These are phyloP conservation scores for Chrysoporthe puriensis DNA, from an alignment of 2,329 filamentous ascomycete species.

Conservation along the genomic window DNA sequence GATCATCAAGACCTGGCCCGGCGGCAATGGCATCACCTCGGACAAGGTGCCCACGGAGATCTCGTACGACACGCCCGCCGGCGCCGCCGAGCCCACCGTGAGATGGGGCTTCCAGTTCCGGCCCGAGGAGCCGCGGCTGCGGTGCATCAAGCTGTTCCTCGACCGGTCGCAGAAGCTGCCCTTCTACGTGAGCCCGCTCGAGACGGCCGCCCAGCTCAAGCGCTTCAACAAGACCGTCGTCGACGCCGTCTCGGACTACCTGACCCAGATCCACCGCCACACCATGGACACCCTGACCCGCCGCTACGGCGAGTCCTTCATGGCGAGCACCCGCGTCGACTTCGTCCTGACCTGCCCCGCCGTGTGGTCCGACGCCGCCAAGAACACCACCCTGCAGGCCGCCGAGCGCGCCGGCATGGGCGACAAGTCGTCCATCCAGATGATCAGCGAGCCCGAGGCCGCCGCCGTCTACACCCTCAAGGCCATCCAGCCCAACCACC, in stretches of 20 bases:
- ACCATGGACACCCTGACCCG: constrained; percentile 77
- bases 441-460: constrained; percentile 81
- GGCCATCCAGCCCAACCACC: constrained; percentile 75
- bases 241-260: constrained; percentile 78
- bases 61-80: constrained; percentile 57
- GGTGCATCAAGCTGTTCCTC: constrained; percentile 84
- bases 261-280: constrained; percentile 75
- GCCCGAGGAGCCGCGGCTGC: constrained; percentile 73
- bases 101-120: constrained; percentile 87
- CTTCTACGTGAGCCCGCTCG: constrained; percentile 77
- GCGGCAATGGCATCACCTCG: constrained; percentile 83
- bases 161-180: constrained; percentile 80
- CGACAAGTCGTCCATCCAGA: constrained; percentile 68
- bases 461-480: constrained; percentile 80
- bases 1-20: constrained; percentile 84
- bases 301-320: constrained; percentile 78
- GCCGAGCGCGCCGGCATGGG: constrained; percentile 82
- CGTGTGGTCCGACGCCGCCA: constrained; percentile 85
- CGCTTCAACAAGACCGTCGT: constrained; percentile 76
- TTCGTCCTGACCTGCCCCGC: constrained; percentile 83
- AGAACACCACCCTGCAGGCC: constrained; percentile 78
- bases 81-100: constrained; percentile 51
- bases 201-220: constrained; percentile 77
- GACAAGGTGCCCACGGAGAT: constrained; percentile 86
- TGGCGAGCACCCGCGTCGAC: constrained; percentile 74